Base-by-base conservation (phyloP, 768 basidiomycete genomes). In the Tricholoma matsutake region DNA sequence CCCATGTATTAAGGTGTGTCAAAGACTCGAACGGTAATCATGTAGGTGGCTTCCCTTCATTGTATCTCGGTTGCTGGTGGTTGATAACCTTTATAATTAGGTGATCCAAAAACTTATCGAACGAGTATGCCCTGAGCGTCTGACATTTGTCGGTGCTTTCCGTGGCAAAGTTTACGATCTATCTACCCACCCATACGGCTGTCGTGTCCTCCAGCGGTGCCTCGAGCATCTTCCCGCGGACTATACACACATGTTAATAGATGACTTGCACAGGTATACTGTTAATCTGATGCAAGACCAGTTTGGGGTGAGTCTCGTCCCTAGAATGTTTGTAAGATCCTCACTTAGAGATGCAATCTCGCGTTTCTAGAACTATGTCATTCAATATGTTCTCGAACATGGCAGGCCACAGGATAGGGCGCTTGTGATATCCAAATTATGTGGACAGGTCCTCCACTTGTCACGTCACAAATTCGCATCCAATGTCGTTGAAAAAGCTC, bases 11-110 rank as follows among this genome's bases (percentile, higher is more conserved):
- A 56, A 84, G 84, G 67, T 95, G 93, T 67, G 92, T 96, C 62
- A 90, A 90, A 69, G 93, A 96, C 68, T 84, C 89, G 18, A 95
- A 98, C 67, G 94, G 92, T 59, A 98, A 98, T 67, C 96, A 98
- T 76, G 96, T 97, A 73, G 62, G 83, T 74, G n/a, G 22, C 37
- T 20, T 61, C 25, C 56, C 29, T 47, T 49, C n/a, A 9, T 22
- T 59, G 29, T 45, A 47, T 29, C 29, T 55, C 18, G 7, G 29
- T 35, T 51, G 66, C 54, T 63, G 56, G 52, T 34, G 28, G 25
- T 56, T 45, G 16, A 47, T 18, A 25, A 25, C 22, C 6, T 55
- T 29, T 45, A 56, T 4, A 56, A 58, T 37, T 63, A 92, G 89
- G 91, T 92, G 45, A 84, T 95, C 56, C 92, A 98, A 79, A 95